Evolutionary conservation across 768 basidiomycete species (phyloP), one percentile per base, ranked within the genome.

Genomic region (Rhizopogon vulgaris): DNA sequence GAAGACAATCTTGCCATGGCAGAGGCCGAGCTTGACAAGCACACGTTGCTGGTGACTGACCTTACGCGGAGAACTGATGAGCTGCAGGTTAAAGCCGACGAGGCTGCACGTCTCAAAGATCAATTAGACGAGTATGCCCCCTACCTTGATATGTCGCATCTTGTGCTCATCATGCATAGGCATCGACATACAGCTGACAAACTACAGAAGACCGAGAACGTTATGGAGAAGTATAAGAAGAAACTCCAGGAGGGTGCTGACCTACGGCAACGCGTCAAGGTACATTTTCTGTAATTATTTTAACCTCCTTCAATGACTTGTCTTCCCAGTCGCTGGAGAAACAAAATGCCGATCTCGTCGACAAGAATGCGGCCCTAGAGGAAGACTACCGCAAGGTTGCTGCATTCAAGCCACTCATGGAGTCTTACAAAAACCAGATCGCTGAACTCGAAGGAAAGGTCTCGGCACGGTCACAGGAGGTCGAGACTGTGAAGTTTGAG

Each of bases 201-300:
- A 58, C 73, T 94, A 38, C 86, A 90, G 60, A 98, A 97, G 75
- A 88, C 85, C 1, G 96, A 98, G 70, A 94, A 94, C 62, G 94
- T 96, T 27, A 90, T 96, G 80, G 94, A 97, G 70, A 99, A 98
- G 68, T 94, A 97, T 70, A 95, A 94, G 73, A 94, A 91, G 78
- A 99, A 98, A 70, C 78, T 98, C 1, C 95, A 97, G 61, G 96
- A 97, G 65, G 83, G 88, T 4, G 92, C 89, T 12, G 91, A 95
- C 57, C 73, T 94, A 17, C 83, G 93, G 25, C 90, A 91, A 56
- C 84, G 85, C 52, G 82, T 94, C 62, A 91, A 89, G 72, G 90
- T 87, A 51, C 36, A 69, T 59, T 59, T 65, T 24, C 60, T 62
- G 25, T 37, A 34, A 46, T 43, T 12, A 51, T 24, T 46, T 36